Conservation (phyloP, 148 eudicot genomes). For the Heliosperma pusillum region DNA sequence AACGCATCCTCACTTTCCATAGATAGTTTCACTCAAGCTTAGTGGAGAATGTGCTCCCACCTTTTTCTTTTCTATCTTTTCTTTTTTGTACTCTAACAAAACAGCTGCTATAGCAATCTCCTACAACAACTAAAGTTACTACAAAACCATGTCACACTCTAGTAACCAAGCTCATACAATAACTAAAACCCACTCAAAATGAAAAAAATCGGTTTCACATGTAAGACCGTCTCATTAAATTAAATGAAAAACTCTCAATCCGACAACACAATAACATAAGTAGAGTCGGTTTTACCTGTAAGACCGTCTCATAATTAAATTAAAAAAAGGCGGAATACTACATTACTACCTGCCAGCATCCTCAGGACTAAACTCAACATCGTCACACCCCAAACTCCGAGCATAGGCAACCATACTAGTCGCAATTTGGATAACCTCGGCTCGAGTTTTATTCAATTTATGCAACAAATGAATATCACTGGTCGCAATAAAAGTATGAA, state of each 20-base stretch:
- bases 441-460: conserved; percentile 72
- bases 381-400: conserved; percentile 82
- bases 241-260: neutral
- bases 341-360: conserved; percentile 99
- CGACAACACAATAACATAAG: neutral
- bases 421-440: conserved; percentile 80
- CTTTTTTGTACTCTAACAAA: too few relatives aligned
- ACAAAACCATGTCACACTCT: too few relatives aligned
- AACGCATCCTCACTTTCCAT: too few relatives aligned
- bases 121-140: too few relatives aligned
- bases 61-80: too few relatives aligned
- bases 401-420: conserved; percentile 82
- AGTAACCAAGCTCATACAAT: neutral
- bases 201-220: too few relatives aligned
- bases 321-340: conserved; percentile 18
- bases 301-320: neutral
- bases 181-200: too few relatives aligned
- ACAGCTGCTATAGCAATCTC: too few relatives aligned
- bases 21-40: too few relatives aligned
- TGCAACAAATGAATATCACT: conserved; percentile 93
- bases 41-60: too few relatives aligned
- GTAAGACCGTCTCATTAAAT: neutral
- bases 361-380: conserved; percentile 95
- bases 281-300: neutral
- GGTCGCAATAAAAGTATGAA: conserved; percentile 88